Conservation (phyloP, 805 yeast genomes). For the Tetrapisispora phaffii region DNA sequence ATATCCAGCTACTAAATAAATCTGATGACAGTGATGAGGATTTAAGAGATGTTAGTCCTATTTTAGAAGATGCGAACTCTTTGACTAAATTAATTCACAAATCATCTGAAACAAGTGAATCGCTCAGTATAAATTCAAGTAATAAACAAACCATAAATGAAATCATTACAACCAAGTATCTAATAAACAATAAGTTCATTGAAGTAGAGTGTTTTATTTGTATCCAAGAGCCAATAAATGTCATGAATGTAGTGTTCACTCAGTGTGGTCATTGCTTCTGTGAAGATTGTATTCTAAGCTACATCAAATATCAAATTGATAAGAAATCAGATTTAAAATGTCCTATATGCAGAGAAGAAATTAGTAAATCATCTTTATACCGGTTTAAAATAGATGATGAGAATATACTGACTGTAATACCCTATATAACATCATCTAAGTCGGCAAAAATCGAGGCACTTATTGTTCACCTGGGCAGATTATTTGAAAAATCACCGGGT, state of each 20-base stretch:
- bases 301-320: conserved; percentile 54
- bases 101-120: neutral
- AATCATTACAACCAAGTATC: conserved; percentile 21
- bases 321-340: conserved; percentile 45
- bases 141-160: conserved; percentile 4
- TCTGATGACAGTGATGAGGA: conserved; percentile 47
- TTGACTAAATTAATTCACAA: conserved; percentile 1
- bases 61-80: conserved; percentile 6
- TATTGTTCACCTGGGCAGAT: conserved; percentile 43
- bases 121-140: conserved; percentile 2
- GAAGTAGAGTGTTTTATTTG: conserved; percentile 79
- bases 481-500: conserved; percentile 47
- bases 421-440: conserved; percentile 30
- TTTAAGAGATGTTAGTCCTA: conserved; percentile 14
- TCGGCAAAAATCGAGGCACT: conserved; percentile 71
- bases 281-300: conserved; percentile 59
- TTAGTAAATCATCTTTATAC: conserved; percentile 40
- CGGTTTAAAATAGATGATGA: conserved; percentile 25
- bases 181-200: conserved; percentile 22
- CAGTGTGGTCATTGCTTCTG: conserved; percentile 81
- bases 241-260: conserved; percentile 47
- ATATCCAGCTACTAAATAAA: conserved; percentile 51
- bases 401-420: conserved; percentile 9
- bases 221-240: conserved; percentile 52
- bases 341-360: conserved; percentile 61